Percentiles rank a stretch among this genome's conserved stretches.
These are phyloP conservation scores for Dryas octopetala DNA, from an alignment of 306 rosid species.

Conservation along the genomic window DNA sequence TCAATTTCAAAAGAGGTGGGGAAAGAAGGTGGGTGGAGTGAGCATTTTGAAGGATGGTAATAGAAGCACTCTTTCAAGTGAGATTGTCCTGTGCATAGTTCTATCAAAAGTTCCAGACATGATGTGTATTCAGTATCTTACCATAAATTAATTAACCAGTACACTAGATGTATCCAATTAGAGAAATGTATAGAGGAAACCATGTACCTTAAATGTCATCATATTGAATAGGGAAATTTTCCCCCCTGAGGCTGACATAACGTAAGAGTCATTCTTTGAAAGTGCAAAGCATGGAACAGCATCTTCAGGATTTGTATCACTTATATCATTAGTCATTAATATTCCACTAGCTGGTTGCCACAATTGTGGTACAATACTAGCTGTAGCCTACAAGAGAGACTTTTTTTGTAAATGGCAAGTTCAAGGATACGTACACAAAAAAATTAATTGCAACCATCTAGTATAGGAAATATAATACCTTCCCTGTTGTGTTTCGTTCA, in stretches of 20 bases:
- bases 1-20: neutral
- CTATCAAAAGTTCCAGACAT: neutral
- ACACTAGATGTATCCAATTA: conserved; percentile 8
- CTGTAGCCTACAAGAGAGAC: conserved; percentile 62
- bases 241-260: conserved; percentile 99
- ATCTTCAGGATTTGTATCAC: conserved; percentile 92
- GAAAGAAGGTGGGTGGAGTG: neutral
- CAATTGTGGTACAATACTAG: conserved; percentile 69
- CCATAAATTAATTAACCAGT: conserved; percentile 4
- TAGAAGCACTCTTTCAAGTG: neutral
- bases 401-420: conserved; percentile 33
- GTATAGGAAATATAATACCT: conserved; percentile 47
- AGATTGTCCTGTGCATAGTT: neutral
- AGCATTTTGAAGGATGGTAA: neutral
- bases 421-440: conserved; percentile 19
- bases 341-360: conserved; percentile 99
- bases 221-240: conserved; percentile 97
- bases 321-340: conserved; percentile 92
- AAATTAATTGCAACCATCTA: conserved; percentile 26
- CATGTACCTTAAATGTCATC: conserved; percentile 96
- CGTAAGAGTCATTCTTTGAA: conserved; percentile 95
- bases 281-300: conserved; percentile 97
- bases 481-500: conserved; percentile 57
- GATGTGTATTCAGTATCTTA: neutral
- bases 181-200: conserved; percentile 19